Base-by-base conservation (phyloP, 1,139 yeast genomes). In the Hanseniaspora sp. region DNA sequence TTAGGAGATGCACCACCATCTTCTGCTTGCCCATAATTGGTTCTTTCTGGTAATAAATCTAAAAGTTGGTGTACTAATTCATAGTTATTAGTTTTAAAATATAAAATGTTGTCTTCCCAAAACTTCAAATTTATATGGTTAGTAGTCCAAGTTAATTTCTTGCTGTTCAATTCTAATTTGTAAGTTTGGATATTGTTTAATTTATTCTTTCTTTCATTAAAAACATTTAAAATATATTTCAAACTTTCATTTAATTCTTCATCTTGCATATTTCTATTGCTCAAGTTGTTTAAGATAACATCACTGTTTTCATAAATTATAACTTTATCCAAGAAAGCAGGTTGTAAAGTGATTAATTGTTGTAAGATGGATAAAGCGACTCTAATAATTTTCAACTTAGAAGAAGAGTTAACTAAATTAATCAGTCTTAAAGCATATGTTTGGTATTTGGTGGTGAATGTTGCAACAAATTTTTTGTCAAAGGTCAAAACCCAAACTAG, bases 101-200 rank as follows among this genome's bases (percentile, higher is more conserved):
- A 76, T 48, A 71, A 74, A 34, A 83, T 75, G 66, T 94, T 87
- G 60, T 87, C 94, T 59, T 81, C 75, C 96, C 98, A 92, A 67
- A 92, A 92, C 55, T 86, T 87, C 54, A 79, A 80, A 48, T 87
- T 84, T 62, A 81, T 79, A 70, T 92, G 98, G 29, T 95, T 88
- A 55, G 98, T 98, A 1, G 95, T 80, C 95, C 96, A 92, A 59
- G 80, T 78, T 64, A 92, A 77, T 59, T 80, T 76, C 63, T 83
- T 80, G 56, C 92, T 81, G 58, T 81, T 84, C 57, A 92, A 74
- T 70, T 92, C 98, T 52, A 88, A 81, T 62, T 79, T 74, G 69
- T 90, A 92, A 68, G 90, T 97, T 64, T 92, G 98, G 66, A 92
- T 86, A 1, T 96, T 87, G 5, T 97, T 83, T 72, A 92, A 78